Base-by-base conservation (phyloP, 2,329 filamentous ascomycete genomes). In the Aureobasidium subglaciale region DNA sequence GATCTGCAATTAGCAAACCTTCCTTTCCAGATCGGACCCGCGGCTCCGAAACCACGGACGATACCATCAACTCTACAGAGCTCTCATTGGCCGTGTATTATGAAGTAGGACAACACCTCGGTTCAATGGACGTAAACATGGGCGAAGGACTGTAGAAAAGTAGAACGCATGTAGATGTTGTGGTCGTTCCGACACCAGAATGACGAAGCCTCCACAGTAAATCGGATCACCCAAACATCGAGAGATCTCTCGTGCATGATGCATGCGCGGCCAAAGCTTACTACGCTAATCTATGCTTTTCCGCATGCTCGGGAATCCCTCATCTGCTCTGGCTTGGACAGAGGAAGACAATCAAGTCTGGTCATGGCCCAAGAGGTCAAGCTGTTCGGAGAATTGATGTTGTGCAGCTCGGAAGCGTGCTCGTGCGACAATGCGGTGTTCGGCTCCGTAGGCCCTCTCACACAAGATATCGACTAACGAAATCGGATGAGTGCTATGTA, bases 1-100 rank as follows among this genome's bases (percentile, higher is more conserved):
- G 46, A 50, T 50, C 34, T 50, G 46, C 46, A 25, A n/a, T 38
- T 27, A 22, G 10, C 46, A 29, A 50, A 50, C 46, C 46, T 50
- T 50, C 32, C 5, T 38, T 38, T 18, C 22, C 6, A 25, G 24
- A 50, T 50, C 46, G 46, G 22, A 29, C 20, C 46, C 13, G 7
- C 9, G 20, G 6, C 30, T 15, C 46, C 32, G 46, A 50, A 50
- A 38, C 20, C 5, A 16, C 13, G 11, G 10, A 2, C 5, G 5
- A 4, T 2, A 5, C 34, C 16, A 37, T 20, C n/a, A 27, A 13
- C 18, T 38, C 13, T 7, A 32, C 20, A 5, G 9, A 29, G 41
- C 25, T 16, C 18, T 7, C 18, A 46, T 10, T 15, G 29, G 15
- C 11, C 15, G 29, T 46, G 5, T 48, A 13, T 35, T 35, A 24